These are phyloP conservation scores for Trypanosomatidae sp. DNA, from an alignment of 208 protist species.

Conservation along the genomic window DNA sequence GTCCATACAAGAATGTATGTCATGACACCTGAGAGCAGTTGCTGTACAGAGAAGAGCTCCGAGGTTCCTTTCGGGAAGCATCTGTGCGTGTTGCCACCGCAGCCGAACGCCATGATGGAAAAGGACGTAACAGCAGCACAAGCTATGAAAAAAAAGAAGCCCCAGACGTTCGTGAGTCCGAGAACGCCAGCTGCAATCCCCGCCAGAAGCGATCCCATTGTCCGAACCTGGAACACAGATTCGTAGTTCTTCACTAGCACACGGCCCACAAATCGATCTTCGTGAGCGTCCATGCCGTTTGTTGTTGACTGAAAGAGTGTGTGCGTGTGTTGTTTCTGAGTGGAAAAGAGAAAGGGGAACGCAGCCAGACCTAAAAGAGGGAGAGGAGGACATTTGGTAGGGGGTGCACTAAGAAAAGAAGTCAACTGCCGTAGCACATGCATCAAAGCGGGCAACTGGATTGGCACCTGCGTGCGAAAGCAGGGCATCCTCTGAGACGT, in stretches of 20 bases:
- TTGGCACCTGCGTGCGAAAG: not conserved
- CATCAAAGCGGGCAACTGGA: not conserved
- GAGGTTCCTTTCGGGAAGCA: conserved; percentile 78
- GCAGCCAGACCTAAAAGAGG: not conserved
- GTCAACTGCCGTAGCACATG: not conserved
- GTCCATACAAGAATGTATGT: conserved; percentile 88
- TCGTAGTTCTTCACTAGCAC: conserved; percentile 63
- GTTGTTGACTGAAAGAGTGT: not conserved
- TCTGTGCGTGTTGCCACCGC: conserved; percentile 48
- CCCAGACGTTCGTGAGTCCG: conserved; percentile 70
- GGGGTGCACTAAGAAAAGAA: not conserved
- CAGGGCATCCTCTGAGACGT: not conserved
- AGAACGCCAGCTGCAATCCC: conserved; percentile 77
- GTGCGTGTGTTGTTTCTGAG: not conserved
- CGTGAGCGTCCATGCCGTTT: conserved; percentile 37
- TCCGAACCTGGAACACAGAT: conserved; percentile 62
- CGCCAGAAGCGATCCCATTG: conserved; percentile 69
- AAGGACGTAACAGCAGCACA: conserved; percentile 61
- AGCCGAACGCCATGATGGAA: conserved; percentile 50
- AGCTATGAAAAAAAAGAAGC: conserved; percentile 69
- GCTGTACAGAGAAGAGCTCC: conserved; percentile 67
- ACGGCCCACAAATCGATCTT: conserved; percentile 56
- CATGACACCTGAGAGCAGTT: conserved; percentile 65
- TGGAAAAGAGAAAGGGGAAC: conserved; percentile 13
- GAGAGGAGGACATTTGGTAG: not conserved